These are phyloP conservation scores for Solanum okadae DNA, from an alignment of 257 asterid genomes.

Conservation along the genomic window DNA sequence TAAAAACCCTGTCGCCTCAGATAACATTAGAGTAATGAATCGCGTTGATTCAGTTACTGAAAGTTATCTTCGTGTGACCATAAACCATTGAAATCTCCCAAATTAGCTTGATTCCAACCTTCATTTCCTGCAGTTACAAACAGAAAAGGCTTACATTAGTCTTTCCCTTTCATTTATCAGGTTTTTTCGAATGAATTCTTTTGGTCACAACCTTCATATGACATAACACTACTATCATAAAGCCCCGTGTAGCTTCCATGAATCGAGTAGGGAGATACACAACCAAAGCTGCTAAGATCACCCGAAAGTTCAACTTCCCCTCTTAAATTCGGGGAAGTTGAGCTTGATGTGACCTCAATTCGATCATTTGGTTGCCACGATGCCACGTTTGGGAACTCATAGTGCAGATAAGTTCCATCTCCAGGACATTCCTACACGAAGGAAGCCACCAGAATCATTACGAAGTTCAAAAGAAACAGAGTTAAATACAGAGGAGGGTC, in stretches of 20 bases:
- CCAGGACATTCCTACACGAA: constrained; percentile 19
- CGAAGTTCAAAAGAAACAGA: neutral
- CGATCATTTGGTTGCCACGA: constrained; percentile 11
- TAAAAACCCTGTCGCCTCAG: neutral
- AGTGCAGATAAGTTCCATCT: neutral
- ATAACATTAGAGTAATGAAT: neutral
- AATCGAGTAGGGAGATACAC: constrained; percentile 22
- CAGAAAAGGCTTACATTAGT: neutral
- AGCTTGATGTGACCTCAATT: constrained; percentile 19
- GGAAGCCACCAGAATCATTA: neutral
- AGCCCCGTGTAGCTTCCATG: constrained; percentile 22
- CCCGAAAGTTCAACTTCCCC: constrained; percentile 23
- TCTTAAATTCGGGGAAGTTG: constrained; percentile 24
- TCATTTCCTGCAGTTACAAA: neutral
- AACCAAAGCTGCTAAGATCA: constrained; percentile 19
- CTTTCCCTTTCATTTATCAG: neutral
- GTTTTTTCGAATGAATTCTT: neutral
- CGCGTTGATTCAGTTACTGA: neutral
- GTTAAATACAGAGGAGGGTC: neutral
- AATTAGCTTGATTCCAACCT: neutral
- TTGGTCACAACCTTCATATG: constrained; percentile 13
- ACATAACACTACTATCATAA: constrained; percentile 11
- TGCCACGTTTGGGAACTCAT: constrained; percentile 10
- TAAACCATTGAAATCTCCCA: neutral
- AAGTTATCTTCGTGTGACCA: neutral